These are phyloP conservation scores for Zygosaccharomyces pseudorouxii DNA, from an alignment of 805 yeast species.

Conservation along the genomic window DNA sequence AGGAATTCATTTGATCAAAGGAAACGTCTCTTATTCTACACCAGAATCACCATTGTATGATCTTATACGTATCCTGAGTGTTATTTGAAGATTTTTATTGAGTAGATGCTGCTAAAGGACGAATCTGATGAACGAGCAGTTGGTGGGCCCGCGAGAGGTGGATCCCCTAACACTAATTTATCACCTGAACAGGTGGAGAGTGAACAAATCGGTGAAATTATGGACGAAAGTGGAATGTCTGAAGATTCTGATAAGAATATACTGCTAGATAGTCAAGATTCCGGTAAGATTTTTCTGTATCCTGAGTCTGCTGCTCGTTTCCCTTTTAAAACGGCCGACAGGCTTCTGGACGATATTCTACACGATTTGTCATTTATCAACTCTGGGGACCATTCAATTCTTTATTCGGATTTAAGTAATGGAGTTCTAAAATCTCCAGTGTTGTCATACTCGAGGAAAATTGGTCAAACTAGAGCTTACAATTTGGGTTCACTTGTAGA, in stretches of 20 bases:
- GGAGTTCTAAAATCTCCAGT: constrained; percentile 33
- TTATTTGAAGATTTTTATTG: not conserved
- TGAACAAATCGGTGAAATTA: constrained; percentile 3
- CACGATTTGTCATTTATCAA: constrained; percentile 38
- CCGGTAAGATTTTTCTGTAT: constrained; percentile 29
- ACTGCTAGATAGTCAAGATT: constrained; percentile 14
- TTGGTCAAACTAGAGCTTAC: constrained; percentile 21
- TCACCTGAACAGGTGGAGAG: constrained; percentile 1
- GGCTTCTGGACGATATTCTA: constrained; percentile 61
- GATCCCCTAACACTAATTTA: not conserved
- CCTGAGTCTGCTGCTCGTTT: constrained; percentile 16
- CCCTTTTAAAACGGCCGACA: constrained; percentile 58
- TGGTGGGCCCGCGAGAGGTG: not conserved
- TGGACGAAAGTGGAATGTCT: constrained; percentile 1
- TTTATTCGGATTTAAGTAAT: constrained; percentile 9
- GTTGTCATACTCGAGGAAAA: constrained; percentile 30
- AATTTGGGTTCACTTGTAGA: constrained; percentile 29
- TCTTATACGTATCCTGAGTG: not conserved
- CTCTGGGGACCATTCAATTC: constrained; percentile 11
- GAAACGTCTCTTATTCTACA: not conserved
- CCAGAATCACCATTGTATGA: not conserved
- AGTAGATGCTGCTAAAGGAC: constrained; percentile 3
- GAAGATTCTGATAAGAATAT: not conserved
- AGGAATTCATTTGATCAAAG: not conserved
- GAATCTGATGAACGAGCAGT: not conserved